Evolutionary conservation across 768 basidiomycete genomes (phyloP), one percentile per base, ranked within the genome.

Genomic region (Favolaschia claudopus): DNA sequence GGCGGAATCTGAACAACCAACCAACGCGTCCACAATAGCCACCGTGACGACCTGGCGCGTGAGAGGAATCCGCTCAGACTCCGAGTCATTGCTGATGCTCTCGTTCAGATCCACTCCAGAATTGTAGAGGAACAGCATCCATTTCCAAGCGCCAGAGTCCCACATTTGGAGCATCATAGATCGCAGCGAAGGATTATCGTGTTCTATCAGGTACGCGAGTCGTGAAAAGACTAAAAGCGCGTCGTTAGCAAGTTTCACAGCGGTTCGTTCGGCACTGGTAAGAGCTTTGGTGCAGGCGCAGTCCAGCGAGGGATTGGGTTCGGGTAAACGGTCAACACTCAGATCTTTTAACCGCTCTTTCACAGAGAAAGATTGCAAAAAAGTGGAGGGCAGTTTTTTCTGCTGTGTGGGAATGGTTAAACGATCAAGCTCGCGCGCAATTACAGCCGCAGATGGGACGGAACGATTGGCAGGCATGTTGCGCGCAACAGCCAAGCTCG

Each of bases 121-220:
- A 43, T 60, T 60, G 20, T 53, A 60, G n/a, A 60, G 39, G 46
- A 60, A 60, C 9, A 60, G 38, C 51, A 60, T 54, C 58, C 58
- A 60, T 43, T 54, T 53, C 58, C 58, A 60, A 20, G 54, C 58
- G 2, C 58, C 58, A n/a, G 37, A 44, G 22, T 32, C 51, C 58
- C 58, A 60, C 14, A 34, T 34, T 2, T 48, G 58, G 38, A 60
- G 38, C 51, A 60, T 53, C 51, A 60, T 47, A 32, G 58, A 42
- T 25, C 51, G 58, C 25, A 60, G 19, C 19, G 24, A 24, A 6
- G 58, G 51, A 47, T 53, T 47, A 13, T 43, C 43, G 17, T 60
- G 58, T 34, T 60, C 58, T 12, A 60, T 27, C n/a, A 60, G 28
- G 51, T 60, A 60, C 3, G 58, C 51, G 22, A 60, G 58, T 40